Evolutionary conservation across 2,329 filamentous ascomycete species (phyloP).

Genomic region (Penicillium brasilianum): DNA sequence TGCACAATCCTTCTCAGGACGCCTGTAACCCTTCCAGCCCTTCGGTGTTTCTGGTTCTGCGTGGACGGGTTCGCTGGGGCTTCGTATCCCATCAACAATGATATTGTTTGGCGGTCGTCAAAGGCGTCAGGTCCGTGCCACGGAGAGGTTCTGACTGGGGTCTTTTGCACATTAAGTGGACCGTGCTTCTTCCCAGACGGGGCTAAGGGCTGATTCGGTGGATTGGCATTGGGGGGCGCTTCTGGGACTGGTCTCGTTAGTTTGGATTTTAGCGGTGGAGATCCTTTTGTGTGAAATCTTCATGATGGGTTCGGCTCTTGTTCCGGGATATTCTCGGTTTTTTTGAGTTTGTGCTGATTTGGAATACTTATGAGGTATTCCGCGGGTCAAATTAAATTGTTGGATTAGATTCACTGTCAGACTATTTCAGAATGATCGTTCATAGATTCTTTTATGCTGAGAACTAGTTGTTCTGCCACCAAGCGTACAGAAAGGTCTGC

Average conservation of each 20-base stretch:
- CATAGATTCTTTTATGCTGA: neutral
- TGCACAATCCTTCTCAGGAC: neutral
- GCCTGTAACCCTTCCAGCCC: no score
- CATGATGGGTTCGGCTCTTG: neutral
- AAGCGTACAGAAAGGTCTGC: neutral
- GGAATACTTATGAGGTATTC: no score
- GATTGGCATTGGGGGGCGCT: neutral
- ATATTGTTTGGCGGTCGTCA: neutral
- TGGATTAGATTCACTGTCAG: no score
- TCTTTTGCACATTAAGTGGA: neutral
- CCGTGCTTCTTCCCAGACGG: neutral
- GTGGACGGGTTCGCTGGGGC: neutral
- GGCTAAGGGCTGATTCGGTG: neutral
- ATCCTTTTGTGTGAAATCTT: neutral
- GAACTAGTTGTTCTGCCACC: neutral
- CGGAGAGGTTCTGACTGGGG: neutral
- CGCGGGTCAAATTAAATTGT: no score
- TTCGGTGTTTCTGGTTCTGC: neutral
- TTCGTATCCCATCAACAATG: neutral
- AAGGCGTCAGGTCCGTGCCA: conserved; percentile 6
- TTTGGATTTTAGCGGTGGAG: neutral
- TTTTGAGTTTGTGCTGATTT: neutral
- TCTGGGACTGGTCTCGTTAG: neutral
- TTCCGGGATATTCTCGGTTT: neutral
- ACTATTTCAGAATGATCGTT: neutral